A percentile compares a stretch with the other conserved stretches of the same genome.
These are phyloP conservation scores for Wallacemonas rigidus DNA, from an alignment of 208 protist species.

Conservation along the genomic window DNA sequence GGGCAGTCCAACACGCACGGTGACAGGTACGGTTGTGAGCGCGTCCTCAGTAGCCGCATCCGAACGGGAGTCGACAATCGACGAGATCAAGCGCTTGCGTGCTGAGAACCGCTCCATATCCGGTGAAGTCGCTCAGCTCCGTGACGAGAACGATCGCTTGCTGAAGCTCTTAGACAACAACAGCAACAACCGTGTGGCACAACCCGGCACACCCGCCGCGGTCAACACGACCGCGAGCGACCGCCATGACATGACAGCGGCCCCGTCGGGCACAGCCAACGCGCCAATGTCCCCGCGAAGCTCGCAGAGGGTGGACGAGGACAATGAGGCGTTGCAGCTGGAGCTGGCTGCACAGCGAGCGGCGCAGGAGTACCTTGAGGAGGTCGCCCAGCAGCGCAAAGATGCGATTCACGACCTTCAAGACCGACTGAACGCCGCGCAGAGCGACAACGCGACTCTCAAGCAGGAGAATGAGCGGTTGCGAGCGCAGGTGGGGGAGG, in stretches of 20 bases:
- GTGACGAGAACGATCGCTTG: slow-evolving; percentile 33
- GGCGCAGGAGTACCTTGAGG: slow-evolving; percentile 21
- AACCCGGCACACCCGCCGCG: not conserved
- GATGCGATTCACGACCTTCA: slow-evolving; percentile 10
- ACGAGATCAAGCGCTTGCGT: slow-evolving; percentile 12
- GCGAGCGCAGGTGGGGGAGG: not conserved
- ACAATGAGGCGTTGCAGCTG: slow-evolving; percentile 4
- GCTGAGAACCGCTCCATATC: not conserved
- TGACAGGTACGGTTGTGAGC: not conserved
- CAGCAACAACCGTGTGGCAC: not conserved
- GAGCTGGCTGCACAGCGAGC: slow-evolving; percentile 17
- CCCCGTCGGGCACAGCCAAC: too few relatives aligned
- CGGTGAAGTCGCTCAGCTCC: slow-evolving; percentile 21
- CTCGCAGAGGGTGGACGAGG: not conserved
- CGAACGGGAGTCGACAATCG: slow-evolving; percentile 12
- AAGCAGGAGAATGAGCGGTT: slow-evolving; percentile 15
- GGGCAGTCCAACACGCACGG: not conserved
- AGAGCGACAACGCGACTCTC: not conserved
- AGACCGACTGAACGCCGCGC: slow-evolving; percentile 1
- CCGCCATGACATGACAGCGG: too few relatives aligned
- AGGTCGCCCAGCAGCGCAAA: slow-evolving; percentile 16
- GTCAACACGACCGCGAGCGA: too few relatives aligned
- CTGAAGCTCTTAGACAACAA: slow-evolving; percentile 20
- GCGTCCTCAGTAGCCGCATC: not conserved
- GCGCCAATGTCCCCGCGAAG: not conserved